Conservation (phyloP, 2,329 filamentous ascomycete genomes). For the Colletotrichum phormii region DNA sequence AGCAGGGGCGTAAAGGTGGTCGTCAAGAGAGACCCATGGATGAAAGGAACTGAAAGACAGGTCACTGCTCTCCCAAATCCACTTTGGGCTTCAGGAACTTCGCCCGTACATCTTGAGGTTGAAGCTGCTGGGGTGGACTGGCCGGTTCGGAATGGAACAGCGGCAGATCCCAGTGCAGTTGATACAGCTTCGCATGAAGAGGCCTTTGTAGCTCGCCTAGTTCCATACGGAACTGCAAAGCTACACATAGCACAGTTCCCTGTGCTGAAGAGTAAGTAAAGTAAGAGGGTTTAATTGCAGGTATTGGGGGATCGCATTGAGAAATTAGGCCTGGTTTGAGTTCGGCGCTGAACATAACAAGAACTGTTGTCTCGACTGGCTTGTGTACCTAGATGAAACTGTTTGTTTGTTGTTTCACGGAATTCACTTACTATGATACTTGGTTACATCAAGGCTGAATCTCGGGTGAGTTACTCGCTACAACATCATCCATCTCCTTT, state of each 20-base stretch:
- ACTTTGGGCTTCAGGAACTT: constrained; percentile 47
- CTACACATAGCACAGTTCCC: constrained; percentile 59
- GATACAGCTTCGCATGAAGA: constrained; percentile 43
- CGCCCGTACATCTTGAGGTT: constrained; percentile 46
- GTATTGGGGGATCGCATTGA: background rate
- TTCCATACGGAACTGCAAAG: constrained; percentile 59
- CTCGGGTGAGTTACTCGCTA: no score
- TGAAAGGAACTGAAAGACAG: constrained; percentile 19
- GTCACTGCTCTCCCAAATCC: constrained; percentile 44
- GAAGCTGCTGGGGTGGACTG: constrained; percentile 41
- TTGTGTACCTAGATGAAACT: no score
- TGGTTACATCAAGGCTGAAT: no score
- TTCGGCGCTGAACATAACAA: no score
- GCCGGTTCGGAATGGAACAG: constrained; percentile 12
- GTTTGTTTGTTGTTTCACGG: no score
- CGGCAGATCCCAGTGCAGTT: constrained; percentile 38
- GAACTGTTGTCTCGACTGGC: no score
- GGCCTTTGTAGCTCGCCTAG: constrained; percentile 39
- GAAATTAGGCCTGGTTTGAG: no score
- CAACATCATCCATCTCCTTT: no score
- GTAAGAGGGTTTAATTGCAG: background rate
- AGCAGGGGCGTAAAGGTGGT: background rate
- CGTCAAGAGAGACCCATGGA: constrained; percentile 38
- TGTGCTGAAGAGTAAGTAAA: constrained; percentile 1
- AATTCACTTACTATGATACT: no score